phyloP scores from a whole-genome alignment of 2,329 filamentous ascomycete species.

The Pyricularia sp. region DNA sequence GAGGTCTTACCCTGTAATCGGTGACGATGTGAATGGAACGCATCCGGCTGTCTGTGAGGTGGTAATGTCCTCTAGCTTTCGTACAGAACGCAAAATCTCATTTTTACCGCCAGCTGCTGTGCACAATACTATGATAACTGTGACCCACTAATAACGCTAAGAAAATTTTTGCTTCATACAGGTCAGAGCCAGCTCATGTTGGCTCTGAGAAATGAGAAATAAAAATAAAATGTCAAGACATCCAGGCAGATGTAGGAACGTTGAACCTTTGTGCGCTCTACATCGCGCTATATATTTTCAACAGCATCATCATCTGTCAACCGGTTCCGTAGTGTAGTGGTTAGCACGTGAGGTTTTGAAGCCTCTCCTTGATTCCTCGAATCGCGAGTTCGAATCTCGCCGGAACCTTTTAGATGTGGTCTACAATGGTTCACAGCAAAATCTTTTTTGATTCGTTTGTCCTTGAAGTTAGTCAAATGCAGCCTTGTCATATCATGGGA shows the following conservation, averaged over 20 bases:
- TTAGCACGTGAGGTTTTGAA: slow-evolving; percentile 4
- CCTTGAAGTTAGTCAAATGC: no score
- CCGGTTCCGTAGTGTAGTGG: slow-evolving; percentile 3
- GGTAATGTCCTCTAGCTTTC: background rate
- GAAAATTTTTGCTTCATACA: no score
- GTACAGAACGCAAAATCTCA: background rate
- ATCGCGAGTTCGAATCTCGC: slow-evolving; percentile 2
- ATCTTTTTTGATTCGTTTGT: no score
- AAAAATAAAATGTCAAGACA: no score
- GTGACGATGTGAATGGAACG: background rate
- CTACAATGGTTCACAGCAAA: no score
- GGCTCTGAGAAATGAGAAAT: no score
- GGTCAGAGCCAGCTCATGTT: no score
- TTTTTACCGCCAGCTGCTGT: background rate
- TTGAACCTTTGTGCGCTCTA: no score
- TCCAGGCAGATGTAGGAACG: no score
- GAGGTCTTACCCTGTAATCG: background rate
- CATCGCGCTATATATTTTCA: no score
- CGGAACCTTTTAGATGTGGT: background rate
- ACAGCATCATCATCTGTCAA: no score
- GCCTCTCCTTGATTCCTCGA: background rate
- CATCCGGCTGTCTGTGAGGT: background rate
- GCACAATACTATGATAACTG: background rate
- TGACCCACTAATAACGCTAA: background rate
- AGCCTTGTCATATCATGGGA: no score